Base-by-base conservation (phyloP, 106 monocot genomes). In the Dioscorea zingiberensis region DNA sequence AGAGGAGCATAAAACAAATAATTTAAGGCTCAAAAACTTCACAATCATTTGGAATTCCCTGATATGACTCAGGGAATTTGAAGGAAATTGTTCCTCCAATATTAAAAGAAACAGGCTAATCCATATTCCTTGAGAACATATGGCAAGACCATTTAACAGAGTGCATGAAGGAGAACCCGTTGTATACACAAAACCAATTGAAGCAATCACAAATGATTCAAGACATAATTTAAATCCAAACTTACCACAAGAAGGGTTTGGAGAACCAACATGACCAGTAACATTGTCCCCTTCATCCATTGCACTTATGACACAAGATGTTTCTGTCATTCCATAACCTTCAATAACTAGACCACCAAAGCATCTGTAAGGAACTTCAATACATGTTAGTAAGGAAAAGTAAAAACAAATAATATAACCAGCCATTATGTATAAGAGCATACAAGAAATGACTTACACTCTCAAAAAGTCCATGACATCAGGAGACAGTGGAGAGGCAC, bases 311-410 rank as follows among this genome's bases (percentile, higher is more conserved):
- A 84, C 74, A 82, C 92, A 98, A 67, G 97, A 84, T 70, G 97
- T 86, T 63, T 98, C 97, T 21, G 97, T 98, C 97, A 98, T 98
- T 72, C 97, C 97, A 80, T 98, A 98, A 47, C 97, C 97, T 88
- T 98, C 92, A 62, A 92, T 12, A 71, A 98, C 55, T 15, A 71
- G 56, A 60, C 87, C 70, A 27, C 91, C 90, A 80, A 92, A 98
- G 75, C 97, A 98, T 71, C 97, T 98, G 74, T 27, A 79, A 71
- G 27, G 44, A 62, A 15, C 55, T 28, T 56, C 4, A 62, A 23
- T 2, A 38, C 6, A 38, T 55, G 16, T 22, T 25, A 46, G 56
- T 56, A 21, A 23, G 23, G 12, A 56, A 56, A 56, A 29, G n/a
- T n/a, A n/a, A 29, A 59, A 48, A 66, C 47, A 15, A 3, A 48